Evolutionary conservation across 441 rosid genomes (phyloP).

Genomic region (Adansonia grandidieri): DNA sequence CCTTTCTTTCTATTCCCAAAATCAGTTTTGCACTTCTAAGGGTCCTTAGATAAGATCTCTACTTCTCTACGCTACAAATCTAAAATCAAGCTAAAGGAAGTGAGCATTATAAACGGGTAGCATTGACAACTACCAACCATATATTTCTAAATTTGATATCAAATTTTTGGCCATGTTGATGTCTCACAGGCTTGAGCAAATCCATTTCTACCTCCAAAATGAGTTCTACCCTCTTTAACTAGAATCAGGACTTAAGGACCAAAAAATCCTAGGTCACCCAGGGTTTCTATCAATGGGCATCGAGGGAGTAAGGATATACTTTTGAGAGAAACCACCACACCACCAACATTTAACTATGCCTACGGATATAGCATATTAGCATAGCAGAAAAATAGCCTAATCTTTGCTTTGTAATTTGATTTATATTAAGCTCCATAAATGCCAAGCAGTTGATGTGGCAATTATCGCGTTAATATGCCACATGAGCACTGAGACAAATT

Average conservation of each 20-base stretch:
- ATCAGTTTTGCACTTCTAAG: too few relatives aligned
- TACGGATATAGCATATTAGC: not conserved
- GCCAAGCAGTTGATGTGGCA: not conserved
- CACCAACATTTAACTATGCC: not conserved
- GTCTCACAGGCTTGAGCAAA: not conserved
- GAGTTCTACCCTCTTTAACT: not conserved
- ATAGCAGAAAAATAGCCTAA: not conserved
- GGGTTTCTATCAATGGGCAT: conserved; percentile 12
- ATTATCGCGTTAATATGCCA: not conserved
- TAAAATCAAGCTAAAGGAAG: too few relatives aligned
- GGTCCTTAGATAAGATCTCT: too few relatives aligned
- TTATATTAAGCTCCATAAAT: conserved; percentile 12
- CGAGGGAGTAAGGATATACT: conserved; percentile 19
- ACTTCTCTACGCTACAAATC: too few relatives aligned
- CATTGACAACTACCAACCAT: not conserved
- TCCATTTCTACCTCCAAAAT: not conserved
- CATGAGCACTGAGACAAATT: conserved; percentile 1
- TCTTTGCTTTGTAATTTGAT: conserved; percentile 3
- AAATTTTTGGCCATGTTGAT: not conserved
- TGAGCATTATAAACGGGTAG: too few relatives aligned
- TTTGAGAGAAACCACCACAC: not conserved
- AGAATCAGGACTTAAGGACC: not conserved
- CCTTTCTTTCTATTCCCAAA: too few relatives aligned
- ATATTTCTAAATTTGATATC: not conserved
- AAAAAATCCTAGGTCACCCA: not conserved